These are phyloP conservation scores for Phytophthora hybrid DNA, from an alignment of 352 stramenopile species.

Conservation along the genomic window DNA sequence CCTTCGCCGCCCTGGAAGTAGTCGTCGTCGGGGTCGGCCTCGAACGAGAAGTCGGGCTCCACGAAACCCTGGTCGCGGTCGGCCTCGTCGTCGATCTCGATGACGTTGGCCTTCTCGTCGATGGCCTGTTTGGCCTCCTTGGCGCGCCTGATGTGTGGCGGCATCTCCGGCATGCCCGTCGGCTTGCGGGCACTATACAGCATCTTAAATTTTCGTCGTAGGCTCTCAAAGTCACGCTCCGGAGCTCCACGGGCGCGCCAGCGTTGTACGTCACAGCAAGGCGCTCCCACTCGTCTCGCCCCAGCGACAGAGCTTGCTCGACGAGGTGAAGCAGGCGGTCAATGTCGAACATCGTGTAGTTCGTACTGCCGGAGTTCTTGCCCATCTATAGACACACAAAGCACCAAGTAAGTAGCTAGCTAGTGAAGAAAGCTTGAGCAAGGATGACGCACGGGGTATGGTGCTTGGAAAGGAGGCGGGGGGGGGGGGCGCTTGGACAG, in stretches of 20 bases:
- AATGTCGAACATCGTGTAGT: conserved; percentile 8
- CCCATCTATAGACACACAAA: background rate
- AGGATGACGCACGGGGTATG: background rate
- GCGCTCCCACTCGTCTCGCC: conserved; percentile 6
- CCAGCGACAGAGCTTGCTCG: background rate
- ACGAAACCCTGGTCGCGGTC: background rate
- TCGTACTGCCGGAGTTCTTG: conserved; percentile 5
- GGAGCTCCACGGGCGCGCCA: background rate
- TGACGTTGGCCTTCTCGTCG: background rate
- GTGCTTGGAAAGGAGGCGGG: background rate
- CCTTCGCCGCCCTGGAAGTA: background rate
- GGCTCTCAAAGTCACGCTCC: background rate
- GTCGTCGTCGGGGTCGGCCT: background rate
- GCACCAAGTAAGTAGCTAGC: background rate
- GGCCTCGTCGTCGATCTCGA: background rate
- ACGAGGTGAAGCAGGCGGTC: background rate
- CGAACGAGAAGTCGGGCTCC: conserved; percentile 1
- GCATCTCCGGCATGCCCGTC: too few relatives aligned
- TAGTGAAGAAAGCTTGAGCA: background rate
- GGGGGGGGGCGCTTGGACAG: background rate
- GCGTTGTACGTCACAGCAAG: background rate
- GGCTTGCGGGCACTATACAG: too few relatives aligned
- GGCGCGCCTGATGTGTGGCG: background rate
- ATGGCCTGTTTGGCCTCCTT: background rate
- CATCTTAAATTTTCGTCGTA: background rate